phyloP scores from a whole-genome alignment of 768 basidiomycete species.

The Amanita polypyramis region DNA sequence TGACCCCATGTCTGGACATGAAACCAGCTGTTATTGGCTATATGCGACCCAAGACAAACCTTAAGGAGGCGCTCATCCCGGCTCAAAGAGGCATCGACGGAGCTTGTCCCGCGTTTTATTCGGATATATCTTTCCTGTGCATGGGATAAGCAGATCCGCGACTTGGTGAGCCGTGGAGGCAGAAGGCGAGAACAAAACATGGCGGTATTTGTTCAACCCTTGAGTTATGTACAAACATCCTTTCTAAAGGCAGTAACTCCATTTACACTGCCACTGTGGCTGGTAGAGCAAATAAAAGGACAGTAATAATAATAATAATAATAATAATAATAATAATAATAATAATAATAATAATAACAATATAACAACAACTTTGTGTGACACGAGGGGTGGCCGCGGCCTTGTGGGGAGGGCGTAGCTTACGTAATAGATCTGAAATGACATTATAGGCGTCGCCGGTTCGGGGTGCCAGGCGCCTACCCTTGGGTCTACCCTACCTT shows the following conservation, averaged over 20 bases:
- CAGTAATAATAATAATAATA: neutral
- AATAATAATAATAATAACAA: neutral
- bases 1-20: conserved; percentile 5
- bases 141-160: neutral
- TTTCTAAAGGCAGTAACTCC: too few species aligned
- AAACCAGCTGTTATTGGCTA: neutral
- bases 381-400: neutral
- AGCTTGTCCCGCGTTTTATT: conserved; percentile 13
- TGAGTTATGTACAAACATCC: neutral
- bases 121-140: conserved; percentile 13
- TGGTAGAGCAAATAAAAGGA: too few species aligned
- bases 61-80: conserved; percentile 20
- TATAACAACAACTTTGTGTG: neutral
- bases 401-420: neutral
- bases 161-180: neutral
- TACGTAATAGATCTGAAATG: conserved; percentile 8
- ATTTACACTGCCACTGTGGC: too few species aligned
- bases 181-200: conserved; percentile 1
- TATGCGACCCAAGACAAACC: conserved; percentile 8
- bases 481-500: conserved; percentile 7
- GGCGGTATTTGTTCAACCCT: neutral
- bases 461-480: conserved; percentile 7
- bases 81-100: conserved; percentile 7
- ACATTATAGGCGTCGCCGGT: conserved; percentile 8
- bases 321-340: neutral